These are phyloP conservation scores for Xylariaceae sp. DNA, from an alignment of 2,329 filamentous ascomycete species.

Conservation along the genomic window DNA sequence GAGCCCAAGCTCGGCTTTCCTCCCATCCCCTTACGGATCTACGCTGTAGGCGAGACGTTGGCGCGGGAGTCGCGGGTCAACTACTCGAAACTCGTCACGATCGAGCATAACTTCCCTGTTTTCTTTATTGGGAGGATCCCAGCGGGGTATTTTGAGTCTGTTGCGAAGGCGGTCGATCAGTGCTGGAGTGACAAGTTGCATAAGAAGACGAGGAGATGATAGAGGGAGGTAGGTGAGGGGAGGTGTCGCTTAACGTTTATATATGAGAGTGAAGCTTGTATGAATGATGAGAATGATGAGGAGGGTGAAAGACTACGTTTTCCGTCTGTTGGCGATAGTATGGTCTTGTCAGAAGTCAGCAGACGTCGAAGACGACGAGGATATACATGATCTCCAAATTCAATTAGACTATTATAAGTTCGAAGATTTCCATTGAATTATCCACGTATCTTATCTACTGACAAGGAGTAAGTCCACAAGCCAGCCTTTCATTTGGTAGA, in stretches of 20 bases:
- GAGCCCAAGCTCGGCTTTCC: constrained; percentile 47
- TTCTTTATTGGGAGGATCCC: constrained; percentile 50
- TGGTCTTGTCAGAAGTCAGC: too few relatives aligned
- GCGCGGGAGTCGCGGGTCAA: constrained; percentile 50
- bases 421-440: too few relatives aligned
- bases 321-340: too few relatives aligned
- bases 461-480: too few relatives aligned
- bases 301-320: too few relatives aligned
- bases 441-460: too few relatives aligned
- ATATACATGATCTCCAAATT: too few relatives aligned
- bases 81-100: constrained; percentile 51
- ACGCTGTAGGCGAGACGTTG: constrained; percentile 41
- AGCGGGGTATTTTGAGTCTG: constrained; percentile 36
- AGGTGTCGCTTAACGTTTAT: constrained; percentile 9
- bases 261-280: too few relatives aligned
- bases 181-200: constrained; percentile 45
- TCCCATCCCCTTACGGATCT: constrained; percentile 42
- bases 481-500: too few relatives aligned
- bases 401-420: too few relatives aligned
- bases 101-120: constrained; percentile 55
- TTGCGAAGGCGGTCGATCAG: constrained; percentile 42
- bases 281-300: too few relatives aligned
- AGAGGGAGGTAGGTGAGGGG: background rate
- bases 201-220: constrained; percentile 24
- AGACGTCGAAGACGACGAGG: too few relatives aligned